These are phyloP conservation scores for Tuctoria greenei DNA, from an alignment of 176 grass and related monocot genomes.

Conservation along the genomic window DNA sequence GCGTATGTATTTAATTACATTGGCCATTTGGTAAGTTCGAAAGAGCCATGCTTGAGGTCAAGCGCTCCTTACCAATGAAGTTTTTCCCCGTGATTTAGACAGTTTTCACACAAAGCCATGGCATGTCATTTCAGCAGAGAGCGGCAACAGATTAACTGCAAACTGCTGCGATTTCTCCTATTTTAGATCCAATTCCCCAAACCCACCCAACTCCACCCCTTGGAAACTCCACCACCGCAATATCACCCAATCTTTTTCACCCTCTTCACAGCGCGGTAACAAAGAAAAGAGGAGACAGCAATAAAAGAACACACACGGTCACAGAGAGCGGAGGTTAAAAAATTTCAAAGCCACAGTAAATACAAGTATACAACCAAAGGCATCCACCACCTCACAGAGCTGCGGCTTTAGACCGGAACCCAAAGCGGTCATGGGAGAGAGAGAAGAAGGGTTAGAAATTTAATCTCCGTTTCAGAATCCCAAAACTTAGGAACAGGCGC, in stretches of 20 bases:
- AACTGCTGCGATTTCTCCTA: constrained; percentile 18
- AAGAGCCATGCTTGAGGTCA: neutral
- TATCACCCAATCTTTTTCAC: constrained; percentile 29
- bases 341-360: constrained; percentile 25
- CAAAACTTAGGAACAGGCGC: constrained; percentile 63
- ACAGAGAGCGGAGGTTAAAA: neutral
- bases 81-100: neutral
- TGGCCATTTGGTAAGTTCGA: neutral
- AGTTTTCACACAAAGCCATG: neutral
- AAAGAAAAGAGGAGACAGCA: neutral
- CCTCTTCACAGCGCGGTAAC: constrained; percentile 18
- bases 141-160: constrained; percentile 29
- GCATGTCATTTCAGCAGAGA: constrained; percentile 4
- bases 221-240: constrained; percentile 53
- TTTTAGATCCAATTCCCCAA: constrained; percentile 62
- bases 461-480: constrained; percentile 76
- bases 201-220: constrained; percentile 51
- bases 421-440: neutral
- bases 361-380: constrained; percentile 39
- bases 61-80: neutral
- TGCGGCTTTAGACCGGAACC: constrained; percentile 34
- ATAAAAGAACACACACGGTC: constrained; percentile 16
- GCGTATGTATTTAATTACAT: neutral
- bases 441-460: constrained; percentile 11
- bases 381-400: constrained; percentile 32